Conservation (phyloP, 2,329 filamentous ascomycete genomes). For the Dichotomopilus funicola region DNA sequence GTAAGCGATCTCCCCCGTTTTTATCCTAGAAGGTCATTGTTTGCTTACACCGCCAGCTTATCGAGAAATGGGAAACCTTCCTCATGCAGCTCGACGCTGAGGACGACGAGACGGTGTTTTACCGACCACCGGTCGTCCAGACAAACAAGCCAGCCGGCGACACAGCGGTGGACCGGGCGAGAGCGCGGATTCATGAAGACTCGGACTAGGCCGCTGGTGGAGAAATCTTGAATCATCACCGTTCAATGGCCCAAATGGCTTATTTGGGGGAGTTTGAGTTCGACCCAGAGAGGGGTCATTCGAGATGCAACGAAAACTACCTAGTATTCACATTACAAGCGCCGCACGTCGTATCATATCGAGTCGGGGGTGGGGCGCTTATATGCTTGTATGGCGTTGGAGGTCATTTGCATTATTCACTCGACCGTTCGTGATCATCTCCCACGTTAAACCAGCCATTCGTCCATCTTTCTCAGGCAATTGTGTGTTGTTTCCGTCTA, state of each 20-base stretch:
- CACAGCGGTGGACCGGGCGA: constrained; percentile 54
- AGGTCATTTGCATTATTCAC: constrained; percentile 25
- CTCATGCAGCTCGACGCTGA: constrained; percentile 92
- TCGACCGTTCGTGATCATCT: background rate
- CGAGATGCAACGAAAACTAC: too few relatives aligned
- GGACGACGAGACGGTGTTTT: constrained; percentile 69
- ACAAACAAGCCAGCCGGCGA: constrained; percentile 45
- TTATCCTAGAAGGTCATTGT: constrained; percentile 12
- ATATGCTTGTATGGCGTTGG: background rate
- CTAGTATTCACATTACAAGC: too few relatives aligned
- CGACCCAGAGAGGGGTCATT: too few relatives aligned
- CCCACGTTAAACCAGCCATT: background rate
- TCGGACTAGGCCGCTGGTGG: constrained; percentile 41
- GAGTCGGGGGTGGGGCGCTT: background rate
- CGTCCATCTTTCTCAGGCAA: background rate
- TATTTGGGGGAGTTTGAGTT: too few relatives aligned
- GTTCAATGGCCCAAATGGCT: background rate
- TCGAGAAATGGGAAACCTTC: constrained; percentile 97
- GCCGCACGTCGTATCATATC: background rate
- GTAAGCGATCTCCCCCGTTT: constrained; percentile 42
- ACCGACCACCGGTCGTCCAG: constrained; percentile 55
- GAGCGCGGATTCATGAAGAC: constrained; percentile 54
- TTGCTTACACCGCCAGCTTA: constrained; percentile 39
- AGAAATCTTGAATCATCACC: constrained; percentile 1
- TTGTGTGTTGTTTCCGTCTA: too few relatives aligned